phyloP scores from a whole-genome alignment of 768 basidiomycete genomes.

The Suillus subluteus region DNA sequence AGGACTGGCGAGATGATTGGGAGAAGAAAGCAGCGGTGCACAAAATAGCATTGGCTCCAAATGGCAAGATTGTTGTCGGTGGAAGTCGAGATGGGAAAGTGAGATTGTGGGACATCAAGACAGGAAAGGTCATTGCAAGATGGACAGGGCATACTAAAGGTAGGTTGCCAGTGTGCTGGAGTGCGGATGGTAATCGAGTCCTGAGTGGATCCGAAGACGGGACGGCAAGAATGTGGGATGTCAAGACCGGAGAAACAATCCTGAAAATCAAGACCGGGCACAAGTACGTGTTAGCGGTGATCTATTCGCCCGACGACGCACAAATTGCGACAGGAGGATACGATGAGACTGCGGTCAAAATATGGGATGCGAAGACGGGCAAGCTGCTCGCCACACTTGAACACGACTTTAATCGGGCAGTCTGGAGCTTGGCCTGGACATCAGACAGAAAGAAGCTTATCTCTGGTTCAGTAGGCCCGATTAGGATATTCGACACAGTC shows the following conservation, averaged over 20 bases:
- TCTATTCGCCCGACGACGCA: neutral
- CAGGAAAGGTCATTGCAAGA: too few relatives aligned
- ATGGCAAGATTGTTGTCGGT: too few relatives aligned
- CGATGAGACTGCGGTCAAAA: neutral
- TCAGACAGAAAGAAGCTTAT: neutral
- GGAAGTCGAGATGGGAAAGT: too few relatives aligned
- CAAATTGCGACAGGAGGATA: neutral
- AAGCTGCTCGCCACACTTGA: neutral
- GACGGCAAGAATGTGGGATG: neutral
- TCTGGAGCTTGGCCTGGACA: too few relatives aligned
- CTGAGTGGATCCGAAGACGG: neutral
- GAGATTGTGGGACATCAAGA: too few relatives aligned
- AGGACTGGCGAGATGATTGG: too few relatives aligned
- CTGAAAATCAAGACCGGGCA: neutral
- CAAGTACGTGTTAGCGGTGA: rapidly evolving
- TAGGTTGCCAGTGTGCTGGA: neutral
- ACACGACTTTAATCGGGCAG: neutral
- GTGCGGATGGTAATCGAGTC: neutral
- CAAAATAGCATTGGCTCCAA: too few relatives aligned
- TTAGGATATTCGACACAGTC: too few relatives aligned
- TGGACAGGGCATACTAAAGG: too few relatives aligned
- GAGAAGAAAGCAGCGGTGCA: too few relatives aligned
- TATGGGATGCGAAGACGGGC: neutral
- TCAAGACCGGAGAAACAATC: neutral
- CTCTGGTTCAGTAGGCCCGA: too few relatives aligned